A percentile compares a stretch with the other conserved stretches of the same genome.
These are phyloP conservation scores for Calonectria hongkongensis DNA, from an alignment of 2,329 filamentous ascomycete genomes.

Conservation along the genomic window DNA sequence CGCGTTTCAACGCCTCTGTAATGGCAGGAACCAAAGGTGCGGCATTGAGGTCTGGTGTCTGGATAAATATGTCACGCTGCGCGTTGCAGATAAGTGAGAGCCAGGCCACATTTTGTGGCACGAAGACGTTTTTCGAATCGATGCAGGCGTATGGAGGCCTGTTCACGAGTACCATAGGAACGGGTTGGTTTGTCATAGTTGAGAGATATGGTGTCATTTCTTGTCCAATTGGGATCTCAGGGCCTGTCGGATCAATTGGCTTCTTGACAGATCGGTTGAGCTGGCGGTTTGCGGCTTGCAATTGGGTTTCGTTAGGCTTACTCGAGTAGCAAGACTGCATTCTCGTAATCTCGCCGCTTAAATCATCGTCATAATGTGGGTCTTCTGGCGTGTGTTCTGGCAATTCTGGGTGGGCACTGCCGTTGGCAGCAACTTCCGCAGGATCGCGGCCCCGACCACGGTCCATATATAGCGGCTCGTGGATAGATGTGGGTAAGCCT, in stretches of 20 bases:
- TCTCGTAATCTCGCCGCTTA: constrained; percentile 76
- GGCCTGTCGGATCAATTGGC: constrained; percentile 70
- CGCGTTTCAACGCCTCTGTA: constrained; percentile 78
- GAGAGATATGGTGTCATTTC: constrained; percentile 80
- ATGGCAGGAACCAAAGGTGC: constrained; percentile 79
- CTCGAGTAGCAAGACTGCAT: constrained; percentile 75
- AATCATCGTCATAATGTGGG: constrained; percentile 78
- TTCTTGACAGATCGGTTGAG: constrained; percentile 78
- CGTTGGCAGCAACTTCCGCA: constrained; percentile 4
- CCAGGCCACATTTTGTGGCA: constrained; percentile 86
- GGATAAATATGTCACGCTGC: constrained; percentile 80
- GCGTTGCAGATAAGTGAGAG: constrained; percentile 81
- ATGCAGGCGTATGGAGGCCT: constrained; percentile 80
- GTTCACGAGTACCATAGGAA: constrained; percentile 84
- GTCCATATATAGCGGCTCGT: constrained; percentile 25
- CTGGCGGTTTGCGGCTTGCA: constrained; percentile 77
- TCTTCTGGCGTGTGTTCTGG: constrained; percentile 75
- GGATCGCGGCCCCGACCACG: neutral
- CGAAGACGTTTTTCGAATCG: constrained; percentile 75
- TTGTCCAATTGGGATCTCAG: constrained; percentile 70
- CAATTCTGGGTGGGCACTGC: constrained; percentile 52
- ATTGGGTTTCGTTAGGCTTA: constrained; percentile 68
- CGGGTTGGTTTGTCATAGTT: constrained; percentile 66
- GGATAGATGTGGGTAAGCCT: constrained; percentile 21
- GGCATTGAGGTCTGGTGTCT: constrained; percentile 86